These are phyloP conservation scores for Anthracocystis setariae DNA, from an alignment of 1,284 basidiomycete species.

Conservation along the genomic window DNA sequence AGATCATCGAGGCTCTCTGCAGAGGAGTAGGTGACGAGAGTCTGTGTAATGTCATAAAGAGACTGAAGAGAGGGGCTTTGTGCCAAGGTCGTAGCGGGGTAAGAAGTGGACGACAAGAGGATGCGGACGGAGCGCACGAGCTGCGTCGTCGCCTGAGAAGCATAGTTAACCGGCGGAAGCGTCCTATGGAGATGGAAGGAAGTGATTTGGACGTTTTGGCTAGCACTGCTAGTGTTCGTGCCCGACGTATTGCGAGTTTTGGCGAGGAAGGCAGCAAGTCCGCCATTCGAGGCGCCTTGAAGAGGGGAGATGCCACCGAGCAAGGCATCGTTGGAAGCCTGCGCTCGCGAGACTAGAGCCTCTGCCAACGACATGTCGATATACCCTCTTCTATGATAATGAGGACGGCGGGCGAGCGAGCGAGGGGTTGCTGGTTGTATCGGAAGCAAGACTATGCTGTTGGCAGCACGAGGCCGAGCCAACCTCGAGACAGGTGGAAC, in stretches of 20 bases:
- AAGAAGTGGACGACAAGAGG: conserved; percentile 23
- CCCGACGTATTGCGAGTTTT: conserved; percentile 5
- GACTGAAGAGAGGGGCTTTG: conserved; percentile 25
- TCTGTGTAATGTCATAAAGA: conserved; percentile 40
- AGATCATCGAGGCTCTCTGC: conserved; percentile 25
- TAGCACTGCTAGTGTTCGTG: conserved; percentile 1
- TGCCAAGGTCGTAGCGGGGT: not conserved
- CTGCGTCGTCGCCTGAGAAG: conserved; percentile 25
- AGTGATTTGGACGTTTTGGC: conserved; percentile 10
- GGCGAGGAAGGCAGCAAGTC: conserved; percentile 42
- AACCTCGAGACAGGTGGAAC: no score
- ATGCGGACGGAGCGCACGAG: conserved; percentile 39
- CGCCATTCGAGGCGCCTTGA: conserved; percentile 10
- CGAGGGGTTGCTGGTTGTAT: no score
- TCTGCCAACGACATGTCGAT: conserved; percentile 31
- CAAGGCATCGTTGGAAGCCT: conserved; percentile 12
- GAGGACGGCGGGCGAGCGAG: no score
- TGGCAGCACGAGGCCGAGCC: no score
- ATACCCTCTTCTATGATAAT: no score
- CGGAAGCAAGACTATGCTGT: no score
- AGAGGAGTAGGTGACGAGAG: conserved; percentile 19
- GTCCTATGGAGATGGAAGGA: conserved; percentile 22
- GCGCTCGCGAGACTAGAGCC: conserved; percentile 29
- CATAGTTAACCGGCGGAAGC: conserved; percentile 27
- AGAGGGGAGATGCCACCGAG: not conserved